Conservation (phyloP, 441 rosid genomes). For the Kokia cookei region DNA sequence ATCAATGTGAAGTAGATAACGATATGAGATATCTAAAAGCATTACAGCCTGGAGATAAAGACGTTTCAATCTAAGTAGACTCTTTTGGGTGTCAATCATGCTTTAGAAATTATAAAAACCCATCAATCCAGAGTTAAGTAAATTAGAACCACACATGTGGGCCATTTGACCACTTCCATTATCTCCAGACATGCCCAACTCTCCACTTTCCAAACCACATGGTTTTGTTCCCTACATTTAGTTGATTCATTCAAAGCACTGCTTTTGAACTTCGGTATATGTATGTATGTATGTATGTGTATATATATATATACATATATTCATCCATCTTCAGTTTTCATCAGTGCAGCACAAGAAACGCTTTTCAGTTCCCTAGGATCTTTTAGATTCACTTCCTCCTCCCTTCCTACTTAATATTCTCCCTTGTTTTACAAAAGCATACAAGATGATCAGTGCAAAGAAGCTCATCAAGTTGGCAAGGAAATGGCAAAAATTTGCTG, state of each 20-base stretch:
- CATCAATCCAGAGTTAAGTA: background rate
- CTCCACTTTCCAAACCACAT: background rate
- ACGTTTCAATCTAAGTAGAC: background rate
- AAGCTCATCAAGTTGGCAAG: conserved; percentile 16
- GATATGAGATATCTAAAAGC: background rate
- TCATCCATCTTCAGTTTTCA: background rate
- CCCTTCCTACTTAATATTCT: background rate
- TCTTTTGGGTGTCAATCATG: background rate
- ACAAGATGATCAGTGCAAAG: conserved; percentile 9
- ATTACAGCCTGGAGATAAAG: background rate
- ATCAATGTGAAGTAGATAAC: background rate
- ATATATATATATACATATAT: background rate
- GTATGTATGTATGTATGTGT: background rate
- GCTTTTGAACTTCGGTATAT: background rate
- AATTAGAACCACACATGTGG: background rate
- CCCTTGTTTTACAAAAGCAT: background rate
- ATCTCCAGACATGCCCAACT: background rate
- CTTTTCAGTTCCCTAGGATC: background rate
- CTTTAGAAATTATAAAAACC: background rate
- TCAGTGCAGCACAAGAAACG: background rate
- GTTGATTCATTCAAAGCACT: background rate
- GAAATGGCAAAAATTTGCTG: conserved; percentile 20
- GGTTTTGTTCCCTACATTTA: background rate
- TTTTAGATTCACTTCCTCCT: background rate
- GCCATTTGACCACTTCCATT: background rate